phyloP scores from a whole-genome alignment of 352 stramenopile species.

The Globisporangium solare region DNA sequence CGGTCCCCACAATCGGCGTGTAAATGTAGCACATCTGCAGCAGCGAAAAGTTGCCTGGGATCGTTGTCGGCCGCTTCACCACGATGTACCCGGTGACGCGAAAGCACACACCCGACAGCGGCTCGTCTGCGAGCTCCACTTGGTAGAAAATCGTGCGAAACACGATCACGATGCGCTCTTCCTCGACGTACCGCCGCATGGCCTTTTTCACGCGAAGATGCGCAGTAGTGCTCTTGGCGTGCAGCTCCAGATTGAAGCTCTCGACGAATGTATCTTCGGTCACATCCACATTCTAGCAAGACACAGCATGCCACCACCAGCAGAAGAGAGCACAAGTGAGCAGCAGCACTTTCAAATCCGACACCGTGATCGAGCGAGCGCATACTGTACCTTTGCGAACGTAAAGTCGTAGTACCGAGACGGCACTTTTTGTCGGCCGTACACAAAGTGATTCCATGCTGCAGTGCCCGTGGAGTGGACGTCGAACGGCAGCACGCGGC shows the following conservation, averaged over 20 bases:
- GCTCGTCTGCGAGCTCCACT: constrained; percentile 36
- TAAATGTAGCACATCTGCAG: constrained; percentile 29
- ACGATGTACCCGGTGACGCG: constrained; percentile 46
- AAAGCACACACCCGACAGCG: constrained; percentile 36
- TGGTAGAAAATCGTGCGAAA: constrained; percentile 51
- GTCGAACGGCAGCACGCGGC: constrained; percentile 11
- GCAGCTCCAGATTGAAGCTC: constrained; percentile 43
- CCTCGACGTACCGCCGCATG: constrained; percentile 36
- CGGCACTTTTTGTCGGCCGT: neutral
- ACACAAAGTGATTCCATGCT: constrained; percentile 18
- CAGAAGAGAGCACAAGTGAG: neutral
- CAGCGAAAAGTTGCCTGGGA: constrained; percentile 15
- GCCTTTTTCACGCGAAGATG: constrained; percentile 48
- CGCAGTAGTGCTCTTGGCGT: constrained; percentile 38
- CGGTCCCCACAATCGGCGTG: constrained; percentile 18
- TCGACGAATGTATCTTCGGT: constrained; percentile 49
- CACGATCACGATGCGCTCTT: constrained; percentile 40
- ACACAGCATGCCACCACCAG: neutral
- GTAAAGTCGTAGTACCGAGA: neutral
- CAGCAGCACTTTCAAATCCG: neutral
- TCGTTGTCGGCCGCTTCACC: constrained; percentile 19
- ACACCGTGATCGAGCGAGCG: too few species aligned
- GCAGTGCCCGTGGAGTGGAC: neutral
- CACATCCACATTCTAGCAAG: neutral
- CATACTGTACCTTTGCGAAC: neutral